Conservation (phyloP, 148 eudicot species). For the Chenopodium album region DNA sequence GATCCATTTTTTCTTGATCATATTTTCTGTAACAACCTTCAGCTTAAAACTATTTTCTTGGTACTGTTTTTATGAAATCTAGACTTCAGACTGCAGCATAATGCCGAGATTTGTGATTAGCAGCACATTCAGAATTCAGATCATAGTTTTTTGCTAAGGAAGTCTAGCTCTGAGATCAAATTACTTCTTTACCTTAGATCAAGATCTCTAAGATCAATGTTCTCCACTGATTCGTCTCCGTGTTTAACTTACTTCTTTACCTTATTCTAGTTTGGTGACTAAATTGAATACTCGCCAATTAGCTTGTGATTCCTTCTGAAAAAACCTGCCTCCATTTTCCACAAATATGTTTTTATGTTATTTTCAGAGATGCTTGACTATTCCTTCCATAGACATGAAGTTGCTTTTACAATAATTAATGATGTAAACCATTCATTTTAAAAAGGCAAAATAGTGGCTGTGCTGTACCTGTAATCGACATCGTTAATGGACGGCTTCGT, state of each 20-base stretch:
- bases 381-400: not conserved
- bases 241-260: not conserved
- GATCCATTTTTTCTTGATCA: not conserved
- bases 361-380: not conserved
- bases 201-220: not conserved
- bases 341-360: conserved; percentile 4
- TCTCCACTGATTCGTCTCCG: not conserved
- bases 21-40: not conserved
- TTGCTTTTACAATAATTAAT: not conserved
- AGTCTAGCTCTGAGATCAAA: not conserved
- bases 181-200: not conserved
- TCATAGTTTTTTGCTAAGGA: not conserved
- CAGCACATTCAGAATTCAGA: not conserved
- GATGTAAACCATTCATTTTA: conserved; percentile 19
- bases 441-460: conserved; percentile 13
- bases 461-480: conserved; percentile 12
- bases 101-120: too few species aligned
- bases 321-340: not conserved
- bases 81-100: not conserved
- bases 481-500: conserved; percentile 27
- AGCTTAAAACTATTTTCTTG: not conserved
- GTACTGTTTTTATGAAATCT: not conserved
- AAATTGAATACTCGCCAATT: not conserved
- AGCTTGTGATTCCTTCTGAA: conserved; percentile 15
- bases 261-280: not conserved